phyloP scores from a whole-genome alignment of 2,329 filamentous ascomycete genomes.

The Sphaerulina vaccinii region DNA sequence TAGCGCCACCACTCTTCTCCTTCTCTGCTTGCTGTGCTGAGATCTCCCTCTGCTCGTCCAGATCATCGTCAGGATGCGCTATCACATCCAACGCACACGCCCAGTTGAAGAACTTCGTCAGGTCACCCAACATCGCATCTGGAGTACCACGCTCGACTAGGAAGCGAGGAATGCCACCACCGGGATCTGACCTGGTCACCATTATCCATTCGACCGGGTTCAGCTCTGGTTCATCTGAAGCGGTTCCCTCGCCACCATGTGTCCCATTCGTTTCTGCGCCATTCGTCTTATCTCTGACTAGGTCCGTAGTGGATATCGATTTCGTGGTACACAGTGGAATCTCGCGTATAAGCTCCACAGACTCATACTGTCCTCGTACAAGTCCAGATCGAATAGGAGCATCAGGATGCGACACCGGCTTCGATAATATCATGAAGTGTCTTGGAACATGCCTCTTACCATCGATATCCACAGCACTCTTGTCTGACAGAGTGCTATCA shows the following conservation, averaged over 20 bases:
- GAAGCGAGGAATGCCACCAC: slow-evolving; percentile 82
- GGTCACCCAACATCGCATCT: slow-evolving; percentile 73
- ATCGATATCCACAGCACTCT: slow-evolving; percentile 38
- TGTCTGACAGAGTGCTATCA: slow-evolving; percentile 50
- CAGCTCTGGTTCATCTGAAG: slow-evolving; percentile 49
- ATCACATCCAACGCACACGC: slow-evolving; percentile 54
- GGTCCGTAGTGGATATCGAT: slow-evolving; percentile 35
- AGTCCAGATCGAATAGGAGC: slow-evolving; percentile 69
- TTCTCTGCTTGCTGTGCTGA: slow-evolving; percentile 2
- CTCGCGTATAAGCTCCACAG: slow-evolving; percentile 86
- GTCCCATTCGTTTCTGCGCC: slow-evolving; percentile 36
- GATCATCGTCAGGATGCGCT: slow-evolving; percentile 38
- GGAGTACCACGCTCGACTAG: slow-evolving; percentile 90
- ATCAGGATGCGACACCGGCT: slow-evolving; percentile 75
- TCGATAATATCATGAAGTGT: slow-evolving; percentile 84
- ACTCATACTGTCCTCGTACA: slow-evolving; percentile 85
- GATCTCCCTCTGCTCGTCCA: slow-evolving; percentile 25
- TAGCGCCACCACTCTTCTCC: not conserved
- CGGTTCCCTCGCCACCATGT: slow-evolving; percentile 29
- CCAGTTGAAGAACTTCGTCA: slow-evolving; percentile 81
- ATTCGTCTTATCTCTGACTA: slow-evolving; percentile 21
- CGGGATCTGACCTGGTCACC: slow-evolving; percentile 85
- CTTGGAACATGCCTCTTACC: slow-evolving; percentile 50
- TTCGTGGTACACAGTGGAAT: slow-evolving; percentile 57
- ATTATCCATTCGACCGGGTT: slow-evolving; percentile 87